Conservation (phyloP, 2,329 filamentous ascomycete genomes). For the Aspergillus pseudonomiae region DNA sequence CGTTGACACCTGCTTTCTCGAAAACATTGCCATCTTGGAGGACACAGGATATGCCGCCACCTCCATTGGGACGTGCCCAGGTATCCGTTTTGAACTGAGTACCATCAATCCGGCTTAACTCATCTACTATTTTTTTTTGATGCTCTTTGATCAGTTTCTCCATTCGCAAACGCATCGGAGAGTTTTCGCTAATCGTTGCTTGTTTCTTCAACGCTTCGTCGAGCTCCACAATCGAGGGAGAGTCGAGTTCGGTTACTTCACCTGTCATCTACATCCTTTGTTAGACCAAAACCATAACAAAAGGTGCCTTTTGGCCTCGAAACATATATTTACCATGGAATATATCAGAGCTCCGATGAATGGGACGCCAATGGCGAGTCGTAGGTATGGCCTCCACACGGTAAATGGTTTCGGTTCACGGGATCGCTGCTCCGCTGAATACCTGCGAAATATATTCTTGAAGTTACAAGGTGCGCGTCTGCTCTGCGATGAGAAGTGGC, state of each 20-base stretch:
- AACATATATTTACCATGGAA: slow-evolving; percentile 49
- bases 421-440: slow-evolving; percentile 28
- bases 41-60: slow-evolving; percentile 91
- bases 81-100: slow-evolving; percentile 79
- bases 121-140: slow-evolving; percentile 84
- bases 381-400: slow-evolving; percentile 51
- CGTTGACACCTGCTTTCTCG: slow-evolving; percentile 95
- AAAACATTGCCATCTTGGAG: slow-evolving; percentile 96
- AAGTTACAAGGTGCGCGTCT: slow-evolving; percentile 25
- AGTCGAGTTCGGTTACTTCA: slow-evolving; percentile 42
- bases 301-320: background rate
- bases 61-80: slow-evolving; percentile 85
- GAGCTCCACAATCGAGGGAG: slow-evolving; percentile 76
- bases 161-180: slow-evolving; percentile 97
- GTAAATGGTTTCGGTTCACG: slow-evolving; percentile 33
- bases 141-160: slow-evolving; percentile 94
- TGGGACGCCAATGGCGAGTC: slow-evolving; percentile 52
- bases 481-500: slow-evolving; percentile 27
- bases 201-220: slow-evolving; percentile 82
- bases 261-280: slow-evolving; percentile 35
- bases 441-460: slow-evolving; percentile 28
- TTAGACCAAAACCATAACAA: slow-evolving; percentile 11
- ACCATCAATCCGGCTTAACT: slow-evolving; percentile 82
- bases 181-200: slow-evolving; percentile 71
- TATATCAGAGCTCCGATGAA: slow-evolving; percentile 54